Conservation (phyloP, 1,284 basidiomycete species). For the Gymnopus androsaceus region DNA sequence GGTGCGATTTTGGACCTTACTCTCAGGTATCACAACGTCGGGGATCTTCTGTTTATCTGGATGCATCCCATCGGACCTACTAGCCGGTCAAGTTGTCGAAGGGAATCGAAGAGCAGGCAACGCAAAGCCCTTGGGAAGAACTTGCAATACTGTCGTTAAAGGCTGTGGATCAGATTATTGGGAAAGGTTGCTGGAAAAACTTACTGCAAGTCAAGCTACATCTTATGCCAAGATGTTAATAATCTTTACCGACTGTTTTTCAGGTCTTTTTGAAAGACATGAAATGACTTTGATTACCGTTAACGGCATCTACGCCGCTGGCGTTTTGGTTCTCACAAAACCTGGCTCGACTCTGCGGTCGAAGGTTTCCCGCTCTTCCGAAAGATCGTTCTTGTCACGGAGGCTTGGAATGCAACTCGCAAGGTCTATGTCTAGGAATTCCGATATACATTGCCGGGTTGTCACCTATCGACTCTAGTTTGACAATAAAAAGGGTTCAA, state of each 20-base stretch:
- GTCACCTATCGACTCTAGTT: neutral
- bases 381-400: constrained; percentile 78
- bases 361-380: constrained; percentile 64
- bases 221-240: neutral
- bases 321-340: constrained; percentile 90
- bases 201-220: constrained; percentile 60
- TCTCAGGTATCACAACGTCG: constrained; percentile 86
- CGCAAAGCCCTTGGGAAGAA: constrained; percentile 89
- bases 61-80: constrained; percentile 84
- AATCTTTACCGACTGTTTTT: neutral
- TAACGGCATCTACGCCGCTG: constrained; percentile 77
- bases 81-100: constrained; percentile 70
- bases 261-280: constrained; percentile 92
- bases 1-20: constrained; percentile 90
- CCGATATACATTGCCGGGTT: neutral
- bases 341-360: constrained; percentile 90
- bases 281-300: constrained; percentile 87
- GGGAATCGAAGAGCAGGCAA: constrained; percentile 85
- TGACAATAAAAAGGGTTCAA: neutral
- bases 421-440: constrained; percentile 42
- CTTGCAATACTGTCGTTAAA: constrained; percentile 80
- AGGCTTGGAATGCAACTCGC: constrained; percentile 89
- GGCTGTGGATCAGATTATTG: constrained; percentile 77
- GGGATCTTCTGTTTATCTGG: constrained; percentile 90
- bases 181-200: constrained; percentile 85